Conservation (phyloP, 805 yeast genomes). For the Saccharomycopsis babjevae region DNA sequence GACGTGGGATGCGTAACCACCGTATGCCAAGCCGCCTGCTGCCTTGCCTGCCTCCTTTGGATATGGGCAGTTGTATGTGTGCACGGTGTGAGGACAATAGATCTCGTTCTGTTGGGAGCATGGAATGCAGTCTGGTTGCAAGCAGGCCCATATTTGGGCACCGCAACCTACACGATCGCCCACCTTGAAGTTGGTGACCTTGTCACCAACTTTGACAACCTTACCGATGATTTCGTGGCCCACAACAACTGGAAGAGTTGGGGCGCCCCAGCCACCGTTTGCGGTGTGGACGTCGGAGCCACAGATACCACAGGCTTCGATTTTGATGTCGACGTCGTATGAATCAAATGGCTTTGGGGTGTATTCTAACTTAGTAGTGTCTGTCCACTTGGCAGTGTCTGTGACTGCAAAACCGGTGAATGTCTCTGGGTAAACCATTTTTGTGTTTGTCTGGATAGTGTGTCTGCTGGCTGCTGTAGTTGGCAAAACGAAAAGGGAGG, state of each 20-base stretch:
- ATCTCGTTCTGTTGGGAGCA: slow-evolving; percentile 32
- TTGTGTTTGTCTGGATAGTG: not conserved
- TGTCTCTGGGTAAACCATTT: slow-evolving; percentile 28
- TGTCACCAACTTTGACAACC: slow-evolving; percentile 26
- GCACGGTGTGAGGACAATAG: slow-evolving; percentile 29
- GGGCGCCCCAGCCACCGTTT: slow-evolving; percentile 26
- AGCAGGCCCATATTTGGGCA: slow-evolving; percentile 32
- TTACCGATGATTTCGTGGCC: slow-evolving; percentile 26
- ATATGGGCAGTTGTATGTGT: slow-evolving; percentile 28
- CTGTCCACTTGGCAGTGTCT: slow-evolving; percentile 28
- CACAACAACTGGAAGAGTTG: slow-evolving; percentile 20
- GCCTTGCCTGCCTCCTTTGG: slow-evolving; percentile 21
- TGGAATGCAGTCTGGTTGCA: slow-evolving; percentile 24
- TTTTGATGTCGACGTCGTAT: slow-evolving; percentile 42
- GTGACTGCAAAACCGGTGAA: slow-evolving; percentile 32
- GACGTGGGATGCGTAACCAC: slow-evolving; percentile 42
- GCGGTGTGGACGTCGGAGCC: slow-evolving; percentile 39
- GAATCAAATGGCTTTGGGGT: slow-evolving; percentile 31
- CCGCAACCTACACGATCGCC: slow-evolving; percentile 41
- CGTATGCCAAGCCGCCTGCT: slow-evolving; percentile 38
- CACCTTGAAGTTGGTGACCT: slow-evolving; percentile 26
- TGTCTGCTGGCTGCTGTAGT: too few relatives aligned
- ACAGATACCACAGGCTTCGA: slow-evolving; percentile 57
- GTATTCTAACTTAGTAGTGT: slow-evolving; percentile 23
- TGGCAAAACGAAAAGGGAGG: too few relatives aligned